Evolutionary conservation across 2,329 filamentous ascomycete genomes (phyloP), one percentile per base, ranked within the genome.

Genomic region (Cadophora malorum): DNA sequence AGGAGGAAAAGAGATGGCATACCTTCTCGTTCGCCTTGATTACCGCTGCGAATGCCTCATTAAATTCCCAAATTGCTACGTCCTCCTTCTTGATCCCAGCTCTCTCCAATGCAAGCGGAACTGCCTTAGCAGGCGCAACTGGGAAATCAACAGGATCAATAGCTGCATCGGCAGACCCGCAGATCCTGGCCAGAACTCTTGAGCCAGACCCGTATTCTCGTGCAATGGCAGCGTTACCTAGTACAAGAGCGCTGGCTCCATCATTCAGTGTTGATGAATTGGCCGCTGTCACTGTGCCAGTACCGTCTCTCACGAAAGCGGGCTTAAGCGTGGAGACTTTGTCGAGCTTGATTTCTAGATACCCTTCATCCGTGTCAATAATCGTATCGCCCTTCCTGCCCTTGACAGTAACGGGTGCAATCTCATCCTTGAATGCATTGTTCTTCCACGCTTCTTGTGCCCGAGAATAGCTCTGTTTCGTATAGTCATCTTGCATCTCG

Each of bases 31-130:
- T 97, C 52, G 95, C 94, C 78, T 96, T 94, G 80, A 97, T 96
- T 35, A 97, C 94, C 4, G 92, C 93, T 33, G 96, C 95, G 78
- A 99, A 99, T 0, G 96, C 96, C 82, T 99, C 96, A 80, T 99
- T 99, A 81, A 99, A 97, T 79, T 98, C 96, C 95, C 96, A 98
- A 25, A 97, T 83, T 5, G 95, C 90, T 56, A 99, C 93, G 79
- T 98, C 92, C 58, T 96, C 91, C 81, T 94, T 93, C 72, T 88
- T 93, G 73, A 99, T 94, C 12, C 95, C 94, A 0, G 96, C 96
- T 67, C 94, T 87, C 80, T 94, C 87, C 62, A 99, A 85, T 12
- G 94, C 94, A 75, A 97, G 88, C 3, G 95, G 94, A 0, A 98
- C 95, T 5, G 95, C 95, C 80, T 96, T 94, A 49, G 96, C 87